Evolutionary conservation across 2,329 filamentous ascomycete genomes (phyloP), one percentile per base, ranked within the genome.

Genomic region (Mollisia scopiformis): DNA sequence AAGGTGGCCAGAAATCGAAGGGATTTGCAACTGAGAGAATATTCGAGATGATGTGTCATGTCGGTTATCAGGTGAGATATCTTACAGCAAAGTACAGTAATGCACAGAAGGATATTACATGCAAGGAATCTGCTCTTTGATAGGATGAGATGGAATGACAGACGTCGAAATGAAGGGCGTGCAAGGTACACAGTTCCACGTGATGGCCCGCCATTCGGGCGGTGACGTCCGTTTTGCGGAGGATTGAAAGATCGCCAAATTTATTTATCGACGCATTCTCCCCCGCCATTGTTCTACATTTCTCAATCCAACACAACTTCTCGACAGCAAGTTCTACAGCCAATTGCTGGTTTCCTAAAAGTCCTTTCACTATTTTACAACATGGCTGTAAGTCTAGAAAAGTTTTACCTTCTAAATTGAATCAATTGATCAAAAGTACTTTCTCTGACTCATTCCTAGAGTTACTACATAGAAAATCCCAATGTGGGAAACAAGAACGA

Each of bases 401-500:
- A 31, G 30, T 63, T 23, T 62, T 33, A n/a, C n/a, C n/a, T n/a
- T n/a, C n/a, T n/a, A n/a, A n/a, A n/a, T n/a, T n/a, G n/a, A n/a
- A n/a, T n/a, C 39, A 51, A 67, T 47, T 41, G 19, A 43, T 54
- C 16, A 10, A 28, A 25, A 51, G 5, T 11, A 31, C 37, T 37
- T 31, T 37, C 19, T 43, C 55, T 57, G 64, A 69, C 64, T 69
- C 62, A 62, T 25, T 60, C 37, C 10, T 69, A 88, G 83, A 73
- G 72, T 66, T 93, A 91, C 83, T 91, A 86, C 79, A 90, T 92
- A 69, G 84, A 90, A 73, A 93, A 94, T 76, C 87, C 89, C 69
- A 86, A 90, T 76, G 87, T 93, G 68, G 91, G 91, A 70, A 90
- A 93, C 77, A 87, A 86, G 76, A 80, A 81, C 55, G 83, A 86